Conservation (phyloP, 768 basidiomycete species). For the Naganishia friedmannii region DNA sequence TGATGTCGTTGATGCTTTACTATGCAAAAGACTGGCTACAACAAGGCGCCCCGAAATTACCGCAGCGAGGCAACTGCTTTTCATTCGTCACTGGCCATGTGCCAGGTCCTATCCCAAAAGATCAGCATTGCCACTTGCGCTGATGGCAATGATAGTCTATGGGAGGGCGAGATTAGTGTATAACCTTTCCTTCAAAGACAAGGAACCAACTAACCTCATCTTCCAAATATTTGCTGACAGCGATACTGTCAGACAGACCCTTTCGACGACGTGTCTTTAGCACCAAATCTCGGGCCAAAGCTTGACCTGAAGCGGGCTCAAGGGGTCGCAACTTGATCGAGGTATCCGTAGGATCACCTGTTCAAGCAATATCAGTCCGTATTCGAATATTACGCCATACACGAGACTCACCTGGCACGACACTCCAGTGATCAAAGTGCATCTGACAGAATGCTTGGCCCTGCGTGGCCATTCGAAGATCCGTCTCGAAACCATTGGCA, state of each 20-base stretch:
- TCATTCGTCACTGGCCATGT: not conserved
- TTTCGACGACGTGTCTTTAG: slow-evolving; percentile 94
- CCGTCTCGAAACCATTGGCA: slow-evolving; percentile 97
- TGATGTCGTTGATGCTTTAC: not conserved
- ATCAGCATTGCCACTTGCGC: slow-evolving; percentile 94
- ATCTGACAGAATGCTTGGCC: slow-evolving; percentile 99
- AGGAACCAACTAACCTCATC: slow-evolving; percentile 66
- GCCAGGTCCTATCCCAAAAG: slow-evolving; percentile 60
- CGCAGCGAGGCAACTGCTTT: slow-evolving; percentile 18
- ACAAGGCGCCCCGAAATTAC: slow-evolving; percentile 4
- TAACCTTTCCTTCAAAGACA: not conserved
- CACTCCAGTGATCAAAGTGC: slow-evolving; percentile 97
- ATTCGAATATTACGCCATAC: slow-evolving; percentile 56
- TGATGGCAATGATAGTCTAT: slow-evolving; percentile 73
- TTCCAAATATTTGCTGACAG: slow-evolving; percentile 94
- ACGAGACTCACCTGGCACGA: slow-evolving; percentile 63
- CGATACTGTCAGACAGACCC: slow-evolving; percentile 93
- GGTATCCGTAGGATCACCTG: slow-evolving; percentile 93
- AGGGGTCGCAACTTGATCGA: slow-evolving; percentile 92
- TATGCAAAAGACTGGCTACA: slow-evolving; percentile 15
- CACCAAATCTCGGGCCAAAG: slow-evolving; percentile 87
- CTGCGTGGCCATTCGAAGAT: slow-evolving; percentile 93
- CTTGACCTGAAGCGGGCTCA: slow-evolving; percentile 95
- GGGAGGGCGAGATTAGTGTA: slow-evolving; percentile 19
- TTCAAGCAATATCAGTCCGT: slow-evolving; percentile 40